Percentiles rank a stretch among this genome's conserved stretches.
Conservation (phyloP, 805 yeast species). For the Cyberlindnera galapagoensis region DNA sequence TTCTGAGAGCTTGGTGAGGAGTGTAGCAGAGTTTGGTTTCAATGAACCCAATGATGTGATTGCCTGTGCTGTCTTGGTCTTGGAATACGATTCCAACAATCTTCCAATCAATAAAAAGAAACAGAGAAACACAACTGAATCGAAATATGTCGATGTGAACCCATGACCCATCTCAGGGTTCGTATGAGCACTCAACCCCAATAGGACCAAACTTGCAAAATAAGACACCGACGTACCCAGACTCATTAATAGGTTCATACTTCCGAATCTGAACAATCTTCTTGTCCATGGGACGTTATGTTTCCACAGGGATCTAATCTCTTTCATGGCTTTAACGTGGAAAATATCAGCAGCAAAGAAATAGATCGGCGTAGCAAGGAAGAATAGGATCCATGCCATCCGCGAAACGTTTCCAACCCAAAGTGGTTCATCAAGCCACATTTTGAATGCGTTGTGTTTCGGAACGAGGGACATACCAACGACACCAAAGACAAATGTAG, state of each 20-base stretch:
- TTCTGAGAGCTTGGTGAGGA: conserved; percentile 28
- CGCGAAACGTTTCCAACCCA: conserved; percentile 59
- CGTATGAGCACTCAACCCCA: conserved; percentile 37
- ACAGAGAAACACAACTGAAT: conserved; percentile 70
- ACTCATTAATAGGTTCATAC: conserved; percentile 69
- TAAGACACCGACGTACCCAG: conserved; percentile 71
- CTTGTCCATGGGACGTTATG: conserved; percentile 47
- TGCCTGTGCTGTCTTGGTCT: conserved; percentile 61
- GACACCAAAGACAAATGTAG: conserved; percentile 63
- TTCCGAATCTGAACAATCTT: conserved; percentile 63
- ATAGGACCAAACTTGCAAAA: conserved; percentile 55
- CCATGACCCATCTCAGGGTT: conserved; percentile 26
- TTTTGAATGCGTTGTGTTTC: conserved; percentile 32
- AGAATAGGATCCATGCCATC: conserved; percentile 57
- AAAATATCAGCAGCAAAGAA: conserved; percentile 70
- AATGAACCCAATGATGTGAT: conserved; percentile 45
- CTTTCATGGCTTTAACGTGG: conserved; percentile 60
- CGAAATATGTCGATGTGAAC: conserved; percentile 63
- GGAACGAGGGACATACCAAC: conserved; percentile 62
- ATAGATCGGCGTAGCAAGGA: conserved; percentile 66
- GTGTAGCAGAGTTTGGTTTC: conserved; percentile 41
- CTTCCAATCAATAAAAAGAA: conserved; percentile 69
- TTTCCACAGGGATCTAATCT: conserved; percentile 51
- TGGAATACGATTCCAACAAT: conserved; percentile 59
- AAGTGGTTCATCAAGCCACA: conserved; percentile 54